Evolutionary conservation across 2,329 filamentous ascomycete genomes (phyloP).

Genomic region (Diaporthe humulicola): DNA sequence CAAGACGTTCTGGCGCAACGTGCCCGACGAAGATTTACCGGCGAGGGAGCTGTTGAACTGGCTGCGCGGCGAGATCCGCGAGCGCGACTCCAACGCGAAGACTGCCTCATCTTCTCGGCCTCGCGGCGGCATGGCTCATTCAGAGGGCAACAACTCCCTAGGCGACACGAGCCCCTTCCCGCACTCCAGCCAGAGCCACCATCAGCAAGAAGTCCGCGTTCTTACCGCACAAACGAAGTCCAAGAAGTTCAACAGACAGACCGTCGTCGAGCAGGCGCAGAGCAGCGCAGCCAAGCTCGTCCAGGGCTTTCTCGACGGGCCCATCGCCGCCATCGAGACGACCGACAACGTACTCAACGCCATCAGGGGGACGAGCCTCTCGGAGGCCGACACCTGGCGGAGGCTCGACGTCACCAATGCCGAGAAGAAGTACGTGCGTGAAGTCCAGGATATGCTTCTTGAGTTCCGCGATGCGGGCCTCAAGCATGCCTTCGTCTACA

Average conservation of each 20-base stretch:
- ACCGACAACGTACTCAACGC: slow-evolving; percentile 85
- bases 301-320: slow-evolving; percentile 79
- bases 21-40: slow-evolving; percentile 81
- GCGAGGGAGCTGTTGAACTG: slow-evolving; percentile 81
- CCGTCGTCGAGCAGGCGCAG: slow-evolving; percentile 86
- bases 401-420: slow-evolving; percentile 80
- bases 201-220: slow-evolving; percentile 84
- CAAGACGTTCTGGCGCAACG: slow-evolving; percentile 82
- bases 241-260: slow-evolving; percentile 91
- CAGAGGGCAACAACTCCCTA: slow-evolving; percentile 23
- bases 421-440: slow-evolving; percentile 85
- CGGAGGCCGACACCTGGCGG: slow-evolving; percentile 87
- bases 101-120: slow-evolving; percentile 42
- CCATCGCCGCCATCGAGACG: slow-evolving; percentile 89
- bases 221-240: slow-evolving; percentile 84
- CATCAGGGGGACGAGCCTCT: slow-evolving; percentile 80
- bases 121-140: slow-evolving; percentile 14
- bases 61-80: slow-evolving; percentile 85
- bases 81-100: slow-evolving; percentile 73
- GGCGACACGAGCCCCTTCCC: slow-evolving; percentile 31
- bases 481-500: slow-evolving; percentile 89
- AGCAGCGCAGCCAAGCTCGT: slow-evolving; percentile 71
- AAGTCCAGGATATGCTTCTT: slow-evolving; percentile 83
- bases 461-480: slow-evolving; percentile 71
- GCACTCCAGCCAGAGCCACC: slow-evolving; percentile 46